These are phyloP conservation scores for Capsicum rhomboideum DNA, from an alignment of 257 asterid species.

Conservation along the genomic window DNA sequence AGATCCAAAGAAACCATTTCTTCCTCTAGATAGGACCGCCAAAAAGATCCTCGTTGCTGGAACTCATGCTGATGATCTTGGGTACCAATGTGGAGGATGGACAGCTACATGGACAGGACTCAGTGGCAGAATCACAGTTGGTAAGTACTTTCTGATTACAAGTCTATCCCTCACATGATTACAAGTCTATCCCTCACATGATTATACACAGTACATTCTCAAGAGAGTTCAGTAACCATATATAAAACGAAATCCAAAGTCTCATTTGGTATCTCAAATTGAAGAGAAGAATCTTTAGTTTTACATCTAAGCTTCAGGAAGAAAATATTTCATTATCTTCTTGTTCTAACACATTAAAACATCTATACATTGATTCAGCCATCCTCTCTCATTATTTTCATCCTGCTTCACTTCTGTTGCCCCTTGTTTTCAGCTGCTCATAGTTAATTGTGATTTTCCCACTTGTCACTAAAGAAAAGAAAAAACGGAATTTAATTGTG, in stretches of 20 bases:
- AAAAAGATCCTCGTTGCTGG: constrained; percentile 79
- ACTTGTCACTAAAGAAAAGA: no score
- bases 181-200: not conserved
- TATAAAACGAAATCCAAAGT: not conserved
- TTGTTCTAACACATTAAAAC: not conserved
- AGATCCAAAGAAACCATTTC: constrained; percentile 63
- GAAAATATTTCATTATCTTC: not conserved
- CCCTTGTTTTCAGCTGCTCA: not conserved
- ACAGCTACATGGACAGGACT: constrained; percentile 82
- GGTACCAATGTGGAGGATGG: constrained; percentile 98
- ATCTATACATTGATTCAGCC: not conserved
- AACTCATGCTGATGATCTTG: constrained; percentile 95
- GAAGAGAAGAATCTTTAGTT: not conserved
- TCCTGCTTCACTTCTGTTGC: not conserved
- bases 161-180: not conserved
- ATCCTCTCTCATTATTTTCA: no score
- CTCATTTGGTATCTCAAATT: no score
- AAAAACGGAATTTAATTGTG: not conserved
- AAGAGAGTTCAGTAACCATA: no score
- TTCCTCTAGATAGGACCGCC: constrained; percentile 72
- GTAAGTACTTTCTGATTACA: constrained; percentile 21
- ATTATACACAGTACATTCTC: not conserved
- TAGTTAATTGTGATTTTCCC: not conserved
- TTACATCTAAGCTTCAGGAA: not conserved
- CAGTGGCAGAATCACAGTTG: constrained; percentile 81